phyloP scores from a whole-genome alignment of 2,329 filamentous ascomycete species.

The Arthrocladium fulminans region DNA sequence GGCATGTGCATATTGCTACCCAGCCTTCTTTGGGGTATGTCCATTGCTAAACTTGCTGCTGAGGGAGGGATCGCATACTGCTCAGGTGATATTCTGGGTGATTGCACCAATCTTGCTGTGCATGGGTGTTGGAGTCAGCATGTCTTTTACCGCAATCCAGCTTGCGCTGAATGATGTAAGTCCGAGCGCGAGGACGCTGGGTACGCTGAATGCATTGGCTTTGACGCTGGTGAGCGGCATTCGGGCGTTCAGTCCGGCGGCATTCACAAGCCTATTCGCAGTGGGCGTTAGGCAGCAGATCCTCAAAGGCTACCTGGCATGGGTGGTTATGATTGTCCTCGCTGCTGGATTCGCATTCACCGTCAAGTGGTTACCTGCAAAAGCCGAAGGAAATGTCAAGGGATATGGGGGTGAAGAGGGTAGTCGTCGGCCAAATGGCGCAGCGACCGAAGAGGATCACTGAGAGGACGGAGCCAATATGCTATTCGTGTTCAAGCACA shows the following conservation, averaged over 20 bases:
- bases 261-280: slow-evolving; percentile 61
- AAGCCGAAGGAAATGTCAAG: slow-evolving; percentile 15
- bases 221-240: slow-evolving; percentile 54
- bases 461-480: not conserved
- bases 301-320: slow-evolving; percentile 56
- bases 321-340: slow-evolving; percentile 46
- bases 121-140: slow-evolving; percentile 55
- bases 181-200: slow-evolving; percentile 55
- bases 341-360: slow-evolving; percentile 29
- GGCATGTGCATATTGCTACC: slow-evolving; percentile 50
- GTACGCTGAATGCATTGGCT: slow-evolving; percentile 61
- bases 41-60: slow-evolving; percentile 52
- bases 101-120: slow-evolving; percentile 37
- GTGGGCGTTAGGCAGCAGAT: slow-evolving; percentile 54
- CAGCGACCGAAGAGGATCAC: not conserved
- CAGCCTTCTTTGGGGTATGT: slow-evolving; percentile 50
- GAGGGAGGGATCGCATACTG: slow-evolving; percentile 23
- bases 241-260: slow-evolving; percentile 56
- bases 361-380: slow-evolving; percentile 28
- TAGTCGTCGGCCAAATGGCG: not conserved
- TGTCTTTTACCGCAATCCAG: slow-evolving; percentile 61
- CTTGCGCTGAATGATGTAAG: slow-evolving; percentile 66
- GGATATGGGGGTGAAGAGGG: not conserved
- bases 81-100: slow-evolving; percentile 48
- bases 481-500: no score